These are phyloP conservation scores for Chimonanthus salicifolius DNA, from an alignment of 164 flowering plant species.

Conservation along the genomic window DNA sequence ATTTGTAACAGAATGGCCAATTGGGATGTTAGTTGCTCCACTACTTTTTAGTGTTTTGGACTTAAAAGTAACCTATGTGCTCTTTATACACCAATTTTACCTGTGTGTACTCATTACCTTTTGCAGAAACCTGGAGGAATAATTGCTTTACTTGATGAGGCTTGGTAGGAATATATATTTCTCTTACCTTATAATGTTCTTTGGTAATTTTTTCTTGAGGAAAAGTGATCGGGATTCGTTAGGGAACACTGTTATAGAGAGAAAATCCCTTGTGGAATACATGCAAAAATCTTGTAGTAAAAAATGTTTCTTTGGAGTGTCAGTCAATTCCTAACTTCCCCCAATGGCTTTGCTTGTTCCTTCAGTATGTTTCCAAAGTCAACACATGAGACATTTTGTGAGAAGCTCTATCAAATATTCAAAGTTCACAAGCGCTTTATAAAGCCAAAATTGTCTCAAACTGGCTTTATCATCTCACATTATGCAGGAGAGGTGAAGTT, in stretches of 20 bases:
- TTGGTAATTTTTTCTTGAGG: neutral
- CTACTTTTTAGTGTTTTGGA: neutral
- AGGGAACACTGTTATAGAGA: neutral
- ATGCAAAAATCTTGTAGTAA: neutral
- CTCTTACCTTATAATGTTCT: neutral
- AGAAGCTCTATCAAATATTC: constrained; percentile 85
- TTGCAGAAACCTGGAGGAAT: constrained; percentile 93
- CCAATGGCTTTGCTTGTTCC: constrained; percentile 5
- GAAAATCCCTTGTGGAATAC: neutral
- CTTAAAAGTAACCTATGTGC: neutral
- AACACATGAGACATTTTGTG: constrained; percentile 78
- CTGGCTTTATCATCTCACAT: constrained; percentile 72
- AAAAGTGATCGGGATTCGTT: neutral
- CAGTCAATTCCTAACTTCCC: neutral
- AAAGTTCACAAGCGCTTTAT: constrained; percentile 68
- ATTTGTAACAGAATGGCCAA: neutral
- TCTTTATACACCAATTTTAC: neutral
- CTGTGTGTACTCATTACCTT: constrained; percentile 7
- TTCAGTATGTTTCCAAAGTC: constrained; percentile 95
- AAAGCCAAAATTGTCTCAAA: constrained; percentile 77
- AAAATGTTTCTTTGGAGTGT: neutral
- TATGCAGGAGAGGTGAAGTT: constrained; percentile 88
- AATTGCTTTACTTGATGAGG: constrained; percentile 84
- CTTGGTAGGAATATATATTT: constrained; percentile 50
- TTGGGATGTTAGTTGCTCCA: neutral